A percentile compares a stretch with the other conserved stretches of the same genome.
These are phyloP conservation scores for Suillus brevipes DNA, from an alignment of 768 basidiomycete species.

Conservation along the genomic window DNA sequence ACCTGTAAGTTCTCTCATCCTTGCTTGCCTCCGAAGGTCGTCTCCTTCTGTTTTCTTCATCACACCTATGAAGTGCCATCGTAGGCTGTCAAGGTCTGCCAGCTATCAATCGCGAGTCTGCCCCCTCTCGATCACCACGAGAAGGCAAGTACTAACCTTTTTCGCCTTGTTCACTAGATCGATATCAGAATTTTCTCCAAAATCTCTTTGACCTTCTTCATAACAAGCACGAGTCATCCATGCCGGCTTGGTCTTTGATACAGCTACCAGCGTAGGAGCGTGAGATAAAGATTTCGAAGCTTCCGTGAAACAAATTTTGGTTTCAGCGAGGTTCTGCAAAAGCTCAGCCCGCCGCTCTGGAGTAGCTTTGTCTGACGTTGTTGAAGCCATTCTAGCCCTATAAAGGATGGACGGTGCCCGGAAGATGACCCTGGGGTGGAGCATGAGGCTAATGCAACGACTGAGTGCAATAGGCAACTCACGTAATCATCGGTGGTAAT, in stretches of 20 bases:
- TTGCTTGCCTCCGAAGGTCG: constrained; percentile 85
- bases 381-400: constrained; percentile 22
- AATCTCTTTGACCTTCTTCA: constrained; percentile 80
- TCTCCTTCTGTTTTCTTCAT: constrained; percentile 7
- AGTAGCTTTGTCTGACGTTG: constrained; percentile 20
- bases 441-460: background rate
- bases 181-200: constrained; percentile 97
- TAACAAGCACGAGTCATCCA: constrained; percentile 85
- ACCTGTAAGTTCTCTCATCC: constrained; percentile 83
- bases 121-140: background rate
- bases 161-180: constrained; percentile 87
- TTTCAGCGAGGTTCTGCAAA: constrained; percentile 50
- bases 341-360: constrained; percentile 55
- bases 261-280: constrained; percentile 67
- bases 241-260: constrained; percentile 91
- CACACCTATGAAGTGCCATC: constrained; percentile 95
- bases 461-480: constrained; percentile 3
- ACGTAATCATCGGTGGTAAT: constrained; percentile 20
- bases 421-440: background rate
- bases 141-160: constrained; percentile 44
- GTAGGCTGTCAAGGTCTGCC: constrained; percentile 78
- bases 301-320: constrained; percentile 47
- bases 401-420: constrained; percentile 11
- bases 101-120: constrained; percentile 5
- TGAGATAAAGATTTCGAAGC: constrained; percentile 30